Base-by-base conservation (phyloP, 768 basidiomycete genomes). In the Boletus insuetus region DNA sequence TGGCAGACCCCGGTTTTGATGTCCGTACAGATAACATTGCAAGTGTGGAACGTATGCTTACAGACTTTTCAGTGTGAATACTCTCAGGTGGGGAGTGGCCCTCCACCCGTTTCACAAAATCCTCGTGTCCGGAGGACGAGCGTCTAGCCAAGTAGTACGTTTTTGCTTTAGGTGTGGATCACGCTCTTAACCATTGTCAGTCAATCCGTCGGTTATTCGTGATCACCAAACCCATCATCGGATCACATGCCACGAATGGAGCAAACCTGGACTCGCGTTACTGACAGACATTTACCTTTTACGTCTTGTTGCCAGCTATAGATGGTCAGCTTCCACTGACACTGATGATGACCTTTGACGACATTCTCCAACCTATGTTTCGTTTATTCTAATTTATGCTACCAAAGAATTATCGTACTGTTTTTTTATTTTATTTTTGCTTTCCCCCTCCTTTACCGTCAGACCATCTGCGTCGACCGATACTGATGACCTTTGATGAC, bases 61-160 rank as follows among this genome's bases (percentile, higher is more conserved):
- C 58, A 42, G 11, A 45, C 60, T 57, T 66, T 61, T 58, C 24
- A 90, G 88, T 79, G 81, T 64, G 81, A 83, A 55, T 79, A 85
- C 65, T 86, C 86, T 49, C 87, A 87, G 63, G 75, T 85, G 49
- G 81, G 80, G 56, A 74, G 80, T 61, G 82, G 85, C 55, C 82
- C 83, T 63, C 81, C 82, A 44, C 77, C 83, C 29, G 71, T 78
- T 59, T 73, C 80, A 50, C 75, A 78, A 54, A 83, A 86, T 41
- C 80, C 94, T 51, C 96, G 98, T 73, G 84, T 95, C 34, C 85
- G 96, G 63, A 82, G 96, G 72, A 97, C 94, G 79, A 95, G 93
- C 65, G 94, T 96, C 45, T 79, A 98, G 58, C 95, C 94, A 75
- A 88, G 91, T 91, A 70, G 61, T 56, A 53, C 42, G 29, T 41